Percentiles rank a stretch among this genome's conserved stretches.
Evolutionary conservation across 257 asterid species (phyloP).

Genomic region (Paraleonurus japonicus): DNA sequence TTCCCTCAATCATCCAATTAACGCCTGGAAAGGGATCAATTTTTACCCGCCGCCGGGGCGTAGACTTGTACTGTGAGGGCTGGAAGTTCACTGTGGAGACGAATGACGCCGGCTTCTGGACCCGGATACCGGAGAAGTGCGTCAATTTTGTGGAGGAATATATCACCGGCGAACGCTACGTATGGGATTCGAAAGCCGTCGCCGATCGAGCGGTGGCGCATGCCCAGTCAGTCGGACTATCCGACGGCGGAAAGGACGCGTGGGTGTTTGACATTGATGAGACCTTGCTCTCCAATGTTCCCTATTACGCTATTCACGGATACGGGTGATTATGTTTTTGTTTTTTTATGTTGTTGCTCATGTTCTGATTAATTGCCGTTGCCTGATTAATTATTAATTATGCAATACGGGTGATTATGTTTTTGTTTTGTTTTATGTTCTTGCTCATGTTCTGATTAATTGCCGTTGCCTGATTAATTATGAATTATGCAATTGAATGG

Average conservation of each 20-base stretch:
- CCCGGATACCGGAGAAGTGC: conserved; percentile 47
- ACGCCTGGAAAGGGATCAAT: conserved; percentile 28
- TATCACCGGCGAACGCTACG: conserved; percentile 49
- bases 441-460: neutral
- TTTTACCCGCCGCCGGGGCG: conserved; percentile 33
- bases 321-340: neutral
- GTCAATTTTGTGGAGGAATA: conserved; percentile 55
- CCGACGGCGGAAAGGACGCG: conserved; percentile 63
- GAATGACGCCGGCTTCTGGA: conserved; percentile 65
- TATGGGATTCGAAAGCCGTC: conserved; percentile 59
- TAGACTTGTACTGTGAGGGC: conserved; percentile 55
- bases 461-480: neutral
- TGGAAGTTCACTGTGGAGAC: conserved; percentile 89
- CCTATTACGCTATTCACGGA: neutral
- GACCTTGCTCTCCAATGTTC: neutral
- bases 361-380: neutral
- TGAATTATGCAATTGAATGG: neutral
- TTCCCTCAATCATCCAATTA: conserved; percentile 44
- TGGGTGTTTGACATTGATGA: conserved; percentile 95
- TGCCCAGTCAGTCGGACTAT: conserved; percentile 39
- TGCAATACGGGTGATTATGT: no score
- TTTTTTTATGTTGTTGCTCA: neutral
- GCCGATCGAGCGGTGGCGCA: conserved; percentile 46
- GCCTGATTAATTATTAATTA: neutral
- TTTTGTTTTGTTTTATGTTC: neutral